Conservation (phyloP, 2,329 filamentous ascomycete genomes). For the Capronia americana region DNA sequence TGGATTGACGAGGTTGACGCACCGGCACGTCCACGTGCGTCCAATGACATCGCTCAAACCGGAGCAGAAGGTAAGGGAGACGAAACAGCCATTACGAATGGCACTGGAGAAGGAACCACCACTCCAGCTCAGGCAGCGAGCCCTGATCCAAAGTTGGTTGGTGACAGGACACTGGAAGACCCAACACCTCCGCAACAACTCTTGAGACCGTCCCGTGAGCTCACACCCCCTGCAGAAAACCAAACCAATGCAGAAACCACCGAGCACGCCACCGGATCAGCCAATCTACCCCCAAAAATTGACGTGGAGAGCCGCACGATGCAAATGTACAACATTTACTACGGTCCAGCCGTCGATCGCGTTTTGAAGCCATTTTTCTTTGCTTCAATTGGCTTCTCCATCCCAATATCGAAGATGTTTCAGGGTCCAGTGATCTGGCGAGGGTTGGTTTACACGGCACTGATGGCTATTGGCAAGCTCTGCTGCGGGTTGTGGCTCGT, state of each 20-base stretch:
- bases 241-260: neutral
- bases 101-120: neutral
- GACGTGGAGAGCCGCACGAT: slow-evolving; percentile 38
- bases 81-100: neutral
- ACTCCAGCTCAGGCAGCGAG: too few relatives aligned
- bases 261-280: neutral
- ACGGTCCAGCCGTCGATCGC: slow-evolving; percentile 52
- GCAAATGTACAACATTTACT: slow-evolving; percentile 56
- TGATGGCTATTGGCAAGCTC: slow-evolving; percentile 72
- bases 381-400: slow-evolving; percentile 74
- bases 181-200: neutral
- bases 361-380: slow-evolving; percentile 77
- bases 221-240: slow-evolving; percentile 1
- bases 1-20: slow-evolving; percentile 54
- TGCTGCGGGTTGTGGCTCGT: slow-evolving; percentile 66
- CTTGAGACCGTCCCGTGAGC: neutral
- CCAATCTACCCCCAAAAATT: neutral
- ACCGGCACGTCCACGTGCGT: neutral
- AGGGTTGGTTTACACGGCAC: slow-evolving; percentile 71
- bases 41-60: too few relatives aligned
- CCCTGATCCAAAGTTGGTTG: neutral
- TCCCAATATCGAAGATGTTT: slow-evolving; percentile 76
- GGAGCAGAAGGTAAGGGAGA: neutral
- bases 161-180: too few relatives aligned
- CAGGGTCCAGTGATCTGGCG: slow-evolving; percentile 69